Base-by-base conservation (phyloP, 2,329 filamentous ascomycete species). In the Aspergillus tamarii region DNA sequence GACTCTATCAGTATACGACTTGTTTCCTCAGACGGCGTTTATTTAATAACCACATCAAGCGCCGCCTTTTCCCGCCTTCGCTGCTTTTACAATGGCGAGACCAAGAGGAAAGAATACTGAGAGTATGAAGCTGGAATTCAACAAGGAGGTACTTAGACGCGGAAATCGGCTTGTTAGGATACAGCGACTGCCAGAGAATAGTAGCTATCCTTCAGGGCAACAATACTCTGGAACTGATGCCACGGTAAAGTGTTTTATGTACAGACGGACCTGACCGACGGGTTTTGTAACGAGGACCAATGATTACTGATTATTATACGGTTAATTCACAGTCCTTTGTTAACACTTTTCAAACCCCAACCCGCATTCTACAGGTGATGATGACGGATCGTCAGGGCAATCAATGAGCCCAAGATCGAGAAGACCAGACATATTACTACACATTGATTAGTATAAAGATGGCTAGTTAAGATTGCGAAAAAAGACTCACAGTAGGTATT, bases 401-500 rank as follows among this genome's bases (percentile, higher is more conserved):
- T 8, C n/a, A 36, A 3, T 1, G 52, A 54, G 4, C 52, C 52
- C 21, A 54, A 9, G 16, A 54, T 36, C 9, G 30, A 34, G 30
- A 54, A 23, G 14, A 36, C 19, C 8, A 54, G 16, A 3, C 30
- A 54, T 7, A 54, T 34, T 4, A 36, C 52, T 54, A 12, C 30
- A 3, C 19, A n/a, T 9, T 7, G 1, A 53, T 54, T 16, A 54
- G 52, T 4, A 34, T 8, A 12, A 6, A 7, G 3, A 9, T n/a
- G 1, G 6, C 5, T 6, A 36, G 2, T 36, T 0, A 1, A 34
- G 14, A 14, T 6, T 1, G 1, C 6, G 9, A 23, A 23, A 36
- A 8, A 10, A 12, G 59, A 66, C 71, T 66, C 62, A 74, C 74
- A 32, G 45, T 77, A 74, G 1, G 74, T 74, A 28, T 72, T 57